Percentiles rank a stretch among this genome's conserved stretches.
Conservation (phyloP, 176 grass and related monocot genomes). For the Musa beccarii region DNA sequence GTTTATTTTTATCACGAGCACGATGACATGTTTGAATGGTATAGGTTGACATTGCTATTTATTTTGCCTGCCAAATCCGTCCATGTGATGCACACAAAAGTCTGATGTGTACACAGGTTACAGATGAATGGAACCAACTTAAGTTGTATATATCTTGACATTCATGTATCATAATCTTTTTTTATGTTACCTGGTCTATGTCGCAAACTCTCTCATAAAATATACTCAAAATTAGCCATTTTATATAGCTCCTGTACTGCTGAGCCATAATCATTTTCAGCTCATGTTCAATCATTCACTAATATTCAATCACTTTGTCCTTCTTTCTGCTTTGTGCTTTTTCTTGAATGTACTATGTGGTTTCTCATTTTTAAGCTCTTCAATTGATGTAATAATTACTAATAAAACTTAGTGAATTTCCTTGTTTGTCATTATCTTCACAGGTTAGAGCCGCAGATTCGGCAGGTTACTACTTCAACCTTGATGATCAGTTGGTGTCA, state of each 20-base stretch:
- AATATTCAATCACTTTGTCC: neutral
- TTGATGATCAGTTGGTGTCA: conserved; percentile 22
- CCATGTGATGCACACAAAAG: neutral
- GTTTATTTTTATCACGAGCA: neutral
- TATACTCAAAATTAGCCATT: neutral
- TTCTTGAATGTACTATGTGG: neutral
- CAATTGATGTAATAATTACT: neutral
- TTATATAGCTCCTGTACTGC: neutral
- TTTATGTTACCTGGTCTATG: neutral
- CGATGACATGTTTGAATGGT: too few species aligned
- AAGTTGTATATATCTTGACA: neutral
- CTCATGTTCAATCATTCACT: neutral
- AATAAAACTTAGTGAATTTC: neutral
- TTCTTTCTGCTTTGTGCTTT: neutral
- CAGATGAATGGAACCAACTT: neutral
- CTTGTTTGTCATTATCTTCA: conserved; percentile 1
- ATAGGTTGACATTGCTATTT: neutral
- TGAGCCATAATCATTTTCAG: neutral
- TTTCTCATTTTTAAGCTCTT: neutral
- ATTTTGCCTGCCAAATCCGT: neutral
- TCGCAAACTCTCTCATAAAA: neutral
- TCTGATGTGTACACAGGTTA: neutral
- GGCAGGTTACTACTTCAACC: conserved; percentile 40
- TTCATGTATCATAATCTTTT: neutral
- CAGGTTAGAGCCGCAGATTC: conserved; percentile 63